Percentiles rank a stretch among this genome's conserved stretches.
phyloP scores from a whole-genome alignment of 2,329 filamentous ascomycete species.

The Acrocalymma vagum region DNA sequence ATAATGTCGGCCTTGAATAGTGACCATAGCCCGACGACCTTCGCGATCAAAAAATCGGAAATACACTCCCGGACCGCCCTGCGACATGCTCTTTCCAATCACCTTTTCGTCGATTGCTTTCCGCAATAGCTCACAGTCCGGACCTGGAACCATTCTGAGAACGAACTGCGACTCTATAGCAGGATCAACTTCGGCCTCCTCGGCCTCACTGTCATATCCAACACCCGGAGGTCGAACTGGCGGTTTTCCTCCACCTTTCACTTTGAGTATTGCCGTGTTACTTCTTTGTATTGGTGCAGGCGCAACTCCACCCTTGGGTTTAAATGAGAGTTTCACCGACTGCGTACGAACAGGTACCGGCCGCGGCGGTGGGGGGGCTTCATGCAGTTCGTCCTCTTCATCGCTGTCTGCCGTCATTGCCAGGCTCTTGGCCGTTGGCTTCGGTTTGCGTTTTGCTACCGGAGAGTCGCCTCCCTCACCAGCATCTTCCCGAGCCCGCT shows the following conservation, averaged over 20 bases:
- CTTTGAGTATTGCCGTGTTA: constrained; percentile 38
- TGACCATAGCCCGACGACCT: constrained; percentile 76
- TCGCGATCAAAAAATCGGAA: constrained; percentile 82
- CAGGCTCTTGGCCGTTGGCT: constrained; percentile 43
- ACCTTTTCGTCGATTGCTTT: constrained; percentile 78
- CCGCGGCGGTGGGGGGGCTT: constrained; percentile 17
- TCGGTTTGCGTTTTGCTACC: constrained; percentile 43
- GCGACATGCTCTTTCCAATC: constrained; percentile 70
- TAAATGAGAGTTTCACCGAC: constrained; percentile 43
- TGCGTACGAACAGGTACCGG: constrained; percentile 24
- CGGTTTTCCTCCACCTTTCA: constrained; percentile 44
- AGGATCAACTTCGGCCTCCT: constrained; percentile 87
- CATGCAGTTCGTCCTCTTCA: constrained; percentile 32
- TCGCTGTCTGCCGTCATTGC: constrained; percentile 31
- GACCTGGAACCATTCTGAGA: constrained; percentile 84
- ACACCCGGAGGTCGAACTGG: constrained; percentile 73
- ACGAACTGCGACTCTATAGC: constrained; percentile 90
- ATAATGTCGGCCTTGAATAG: constrained; percentile 74
- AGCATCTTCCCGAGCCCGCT: constrained; percentile 48
- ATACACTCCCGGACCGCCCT: constrained; percentile 78
- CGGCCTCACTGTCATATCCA: constrained; percentile 95
- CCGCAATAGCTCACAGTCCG: constrained; percentile 84
- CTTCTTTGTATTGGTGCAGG: constrained; percentile 19
- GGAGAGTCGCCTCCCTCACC: constrained; percentile 36
- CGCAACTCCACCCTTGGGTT: constrained; percentile 33